Percentiles rank a stretch among this genome's conserved stretches.
Evolutionary conservation across 169 alveolate genomes (phyloP).

Genomic region (Perkinsus olseni): DNA sequence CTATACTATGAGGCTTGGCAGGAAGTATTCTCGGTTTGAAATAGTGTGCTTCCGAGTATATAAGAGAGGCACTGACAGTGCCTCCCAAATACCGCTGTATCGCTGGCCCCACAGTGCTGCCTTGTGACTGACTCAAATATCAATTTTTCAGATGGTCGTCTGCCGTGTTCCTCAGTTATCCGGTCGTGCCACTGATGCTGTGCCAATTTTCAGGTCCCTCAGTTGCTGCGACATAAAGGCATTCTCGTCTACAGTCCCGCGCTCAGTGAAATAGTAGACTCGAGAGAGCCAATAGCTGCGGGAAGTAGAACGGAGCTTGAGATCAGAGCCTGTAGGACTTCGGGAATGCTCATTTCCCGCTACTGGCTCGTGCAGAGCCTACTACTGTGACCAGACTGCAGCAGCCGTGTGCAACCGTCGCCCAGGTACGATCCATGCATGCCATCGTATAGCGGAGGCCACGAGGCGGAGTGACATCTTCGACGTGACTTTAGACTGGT

Average conservation of each 20-base stretch:
- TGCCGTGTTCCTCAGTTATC: too few relatives aligned
- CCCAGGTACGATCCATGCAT: constrained; percentile 23
- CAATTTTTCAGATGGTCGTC: too few relatives aligned
- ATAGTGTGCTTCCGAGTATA: too few relatives aligned
- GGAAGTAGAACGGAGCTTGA: constrained; percentile 59
- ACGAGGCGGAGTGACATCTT: constrained; percentile 22
- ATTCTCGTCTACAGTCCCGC: not conserved
- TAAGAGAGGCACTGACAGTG: too few relatives aligned
- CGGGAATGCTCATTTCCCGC: too few relatives aligned
- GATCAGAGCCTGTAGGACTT: constrained; percentile 50
- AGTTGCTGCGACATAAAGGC: not conserved
- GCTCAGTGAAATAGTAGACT: constrained; percentile 28
- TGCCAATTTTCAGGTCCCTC: not conserved
- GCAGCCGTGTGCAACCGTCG: constrained; percentile 4
- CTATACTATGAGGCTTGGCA: too few relatives aligned
- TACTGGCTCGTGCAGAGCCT: too few relatives aligned
- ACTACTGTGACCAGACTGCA: too few relatives aligned
- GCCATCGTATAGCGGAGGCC: constrained; percentile 5
- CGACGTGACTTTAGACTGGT: constrained; percentile 54
- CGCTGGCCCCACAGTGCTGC: too few relatives aligned
- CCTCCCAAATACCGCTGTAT: too few relatives aligned
- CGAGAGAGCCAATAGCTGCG: constrained; percentile 40
- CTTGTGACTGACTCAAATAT: too few relatives aligned
- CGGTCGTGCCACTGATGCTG: not conserved
- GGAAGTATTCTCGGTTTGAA: too few relatives aligned